Evolutionary conservation across 164 flowering plant genomes (phyloP).

Genomic region (Tetracentron sinense): DNA sequence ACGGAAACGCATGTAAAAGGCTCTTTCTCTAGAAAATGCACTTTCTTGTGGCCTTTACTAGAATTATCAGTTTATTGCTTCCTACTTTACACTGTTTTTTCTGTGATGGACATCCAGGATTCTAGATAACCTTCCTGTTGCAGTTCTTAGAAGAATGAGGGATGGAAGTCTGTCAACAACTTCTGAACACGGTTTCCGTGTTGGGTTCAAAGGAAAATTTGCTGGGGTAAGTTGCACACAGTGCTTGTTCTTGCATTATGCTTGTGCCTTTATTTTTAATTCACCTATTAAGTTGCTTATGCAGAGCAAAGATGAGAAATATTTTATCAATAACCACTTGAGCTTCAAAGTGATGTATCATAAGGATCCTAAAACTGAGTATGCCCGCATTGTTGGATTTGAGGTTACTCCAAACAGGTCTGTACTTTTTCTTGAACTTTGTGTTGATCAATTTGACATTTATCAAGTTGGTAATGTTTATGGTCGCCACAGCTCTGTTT

Average conservation of each 20-base stretch:
- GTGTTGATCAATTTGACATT: background rate
- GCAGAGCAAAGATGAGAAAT: slow-evolving; percentile 55
- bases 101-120: slow-evolving; percentile 31
- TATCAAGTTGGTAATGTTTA: too few relatives aligned
- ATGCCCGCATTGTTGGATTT: slow-evolving; percentile 65
- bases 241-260: background rate
- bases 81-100: background rate
- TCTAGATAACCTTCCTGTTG: slow-evolving; percentile 92
- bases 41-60: background rate
- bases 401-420: slow-evolving; percentile 62
- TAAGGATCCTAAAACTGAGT: slow-evolving; percentile 44
- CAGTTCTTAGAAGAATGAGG: slow-evolving; percentile 68
- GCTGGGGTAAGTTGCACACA: slow-evolving; percentile 34
- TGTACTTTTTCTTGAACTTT: background rate
- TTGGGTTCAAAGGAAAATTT: slow-evolving; percentile 64
- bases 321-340: slow-evolving; percentile 58
- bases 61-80: background rate
- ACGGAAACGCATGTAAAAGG: too few relatives aligned
- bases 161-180: slow-evolving; percentile 57
- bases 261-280: background rate
- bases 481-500: too few relatives aligned
- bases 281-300: slow-evolving; percentile 8
- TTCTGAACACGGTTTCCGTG: slow-evolving; percentile 89
- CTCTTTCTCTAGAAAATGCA: too few relatives aligned
- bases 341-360: slow-evolving; percentile 66